Evolutionary conservation across 2,329 filamentous ascomycete species (phyloP), one percentile per base, ranked within the genome.

Genomic region (Fusarium udum): DNA sequence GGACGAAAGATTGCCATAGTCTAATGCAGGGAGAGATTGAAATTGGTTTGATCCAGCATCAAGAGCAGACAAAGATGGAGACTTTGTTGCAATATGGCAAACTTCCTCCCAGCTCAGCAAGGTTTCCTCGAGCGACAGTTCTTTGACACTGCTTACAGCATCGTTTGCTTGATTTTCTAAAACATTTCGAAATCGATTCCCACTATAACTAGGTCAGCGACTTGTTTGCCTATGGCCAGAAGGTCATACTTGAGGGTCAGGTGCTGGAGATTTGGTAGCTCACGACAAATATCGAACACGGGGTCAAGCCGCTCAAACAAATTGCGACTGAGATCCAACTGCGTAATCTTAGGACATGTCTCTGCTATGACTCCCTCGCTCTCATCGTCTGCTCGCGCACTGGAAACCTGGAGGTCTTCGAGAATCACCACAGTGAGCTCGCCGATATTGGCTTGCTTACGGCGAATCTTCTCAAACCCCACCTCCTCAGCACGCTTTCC

Each of bases 401-500:
- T 78, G 15, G 79, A 82, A 70, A 98, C 88, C 57, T 89, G 86
- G 78, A 94, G 83, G 20, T 92, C 91, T 82, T 98, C 95, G 13
- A 99, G 86, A 43, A 98, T 90, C 56, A 97, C 91, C 62, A 95
- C 91, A 74, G 88, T 92, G 67, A 98, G 87, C 77, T 96, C 93
- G 61, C 92, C 86, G 37, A 98, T 85, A 78, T 92, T 86, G 75
- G 95, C 92, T 78, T 97, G 91, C 82, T 95, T 90, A 74, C 88
- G 88, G 48, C 92, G 90, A 74, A 98, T 94, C 85, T 98, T 98
- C 75, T 97, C 95, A 76, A 98, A 98, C 36, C 96, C 96, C 39
- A 98, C 90, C 83, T 98, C 95, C 83, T 98, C 93, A 10, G 94
- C 95, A 24, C 95, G 89, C 83, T 98, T 98, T 42, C 82, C 93